Base-by-base conservation (phyloP, 2,329 filamentous ascomycete species). In the Apiospora kogelbergensis region DNA sequence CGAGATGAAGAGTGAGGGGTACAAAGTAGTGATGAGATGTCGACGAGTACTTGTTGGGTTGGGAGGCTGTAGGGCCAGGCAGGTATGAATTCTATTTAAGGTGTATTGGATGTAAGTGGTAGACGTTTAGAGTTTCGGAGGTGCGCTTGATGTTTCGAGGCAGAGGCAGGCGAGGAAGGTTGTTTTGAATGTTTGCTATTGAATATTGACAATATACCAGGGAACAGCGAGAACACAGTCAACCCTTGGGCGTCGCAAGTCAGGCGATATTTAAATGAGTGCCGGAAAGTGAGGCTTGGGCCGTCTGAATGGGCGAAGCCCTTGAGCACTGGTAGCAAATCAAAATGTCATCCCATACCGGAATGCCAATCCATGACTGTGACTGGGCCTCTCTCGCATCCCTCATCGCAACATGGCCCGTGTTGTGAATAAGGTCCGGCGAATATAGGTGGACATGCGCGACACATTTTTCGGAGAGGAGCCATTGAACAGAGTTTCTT, bases 401-500 rank as follows among this genome's bases (percentile, higher is more conserved):
- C 13, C 40, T 57, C 48, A 57, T 57, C 48, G 48, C 48, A 20
- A 57, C 48, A 24, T 57, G 48, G 48, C 48, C 48, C 53, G 30
- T 60, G 53, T 60, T 20, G 26, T 30, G 53, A 60, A n/a, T 33
- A 60, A 60, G 53, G 53, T 22, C 30, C 53, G 53, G 17, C 53
- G 48, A 57, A 57, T 57, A 57, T 57, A 57, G 48, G 48, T 57
- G 26, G 48, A 57, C 48, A 57, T 57, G 48, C 48, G 24, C 48
- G 48, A 57, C 24, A 57, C 26, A 57, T 57, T 57, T 46, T 57
- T 57, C 45, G 45, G 15, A 17, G 17, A 26, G 48, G 48, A 57
- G 48, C 48, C 48, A 57, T 57, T 30, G 48, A 57, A 57, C 48
- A 57, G 48, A 57, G 48, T 57, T 57, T 57, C 48, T 30, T 57